These are phyloP conservation scores for Adansonia gregorii DNA, from an alignment of 441 rosid species.

Conservation along the genomic window DNA sequence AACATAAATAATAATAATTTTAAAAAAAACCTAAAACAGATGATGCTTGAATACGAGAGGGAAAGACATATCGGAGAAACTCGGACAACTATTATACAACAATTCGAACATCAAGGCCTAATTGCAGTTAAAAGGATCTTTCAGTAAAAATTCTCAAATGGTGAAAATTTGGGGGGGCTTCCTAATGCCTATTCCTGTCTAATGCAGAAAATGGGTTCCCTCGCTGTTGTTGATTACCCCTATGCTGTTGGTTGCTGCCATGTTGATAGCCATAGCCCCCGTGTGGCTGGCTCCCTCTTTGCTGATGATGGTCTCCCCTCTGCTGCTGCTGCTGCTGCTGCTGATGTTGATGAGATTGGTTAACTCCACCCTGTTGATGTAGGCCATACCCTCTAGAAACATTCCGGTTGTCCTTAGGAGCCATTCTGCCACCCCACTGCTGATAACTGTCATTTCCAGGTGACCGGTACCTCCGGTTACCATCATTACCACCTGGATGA, in stretches of 20 bases:
- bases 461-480: not conserved
- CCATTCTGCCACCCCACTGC: constrained; percentile 21
- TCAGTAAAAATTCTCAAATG: not conserved
- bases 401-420: not conserved
- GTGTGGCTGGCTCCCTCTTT: constrained; percentile 17
- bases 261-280: constrained; percentile 7
- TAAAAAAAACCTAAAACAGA: not conserved
- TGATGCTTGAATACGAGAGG: not conserved
- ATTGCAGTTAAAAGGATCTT: not conserved
- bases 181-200: constrained; percentile 35
- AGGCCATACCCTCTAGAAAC: constrained; percentile 2
- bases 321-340: not conserved
- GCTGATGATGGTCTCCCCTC: constrained; percentile 3
- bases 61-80: not conserved
- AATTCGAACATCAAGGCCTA: not conserved
- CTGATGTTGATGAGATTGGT: not conserved
- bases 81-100: not conserved
- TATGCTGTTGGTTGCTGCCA: constrained; percentile 35
- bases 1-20: no score
- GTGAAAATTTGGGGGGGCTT: not conserved
- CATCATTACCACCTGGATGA: constrained; percentile 1
- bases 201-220: constrained; percentile 44
- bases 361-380: constrained; percentile 12
- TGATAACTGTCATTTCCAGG: constrained; percentile 6
- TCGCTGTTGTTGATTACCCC: constrained; percentile 37